Conservation (phyloP, 768 basidiomycete genomes). For the Leccinellum luteum region DNA sequence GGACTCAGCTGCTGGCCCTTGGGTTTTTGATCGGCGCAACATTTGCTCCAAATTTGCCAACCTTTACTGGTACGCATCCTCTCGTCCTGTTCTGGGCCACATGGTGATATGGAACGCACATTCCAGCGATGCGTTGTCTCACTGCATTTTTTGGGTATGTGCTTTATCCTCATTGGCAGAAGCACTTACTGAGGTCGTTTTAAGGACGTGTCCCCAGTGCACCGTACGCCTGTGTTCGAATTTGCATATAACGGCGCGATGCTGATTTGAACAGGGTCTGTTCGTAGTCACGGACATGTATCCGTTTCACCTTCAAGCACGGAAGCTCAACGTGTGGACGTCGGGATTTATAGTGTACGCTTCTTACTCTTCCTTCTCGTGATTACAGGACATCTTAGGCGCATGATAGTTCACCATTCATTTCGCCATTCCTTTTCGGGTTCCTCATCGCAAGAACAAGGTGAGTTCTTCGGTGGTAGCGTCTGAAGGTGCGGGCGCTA, state of each 20-base stretch:
- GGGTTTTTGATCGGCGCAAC: constrained; percentile 51
- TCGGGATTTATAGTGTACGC: constrained; percentile 51
- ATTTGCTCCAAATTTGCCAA: constrained; percentile 45
- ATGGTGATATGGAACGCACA: background rate
- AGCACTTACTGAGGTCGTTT: background rate
- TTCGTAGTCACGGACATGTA: constrained; percentile 49
- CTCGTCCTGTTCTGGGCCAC: background rate
- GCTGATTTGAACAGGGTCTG: constrained; percentile 32
- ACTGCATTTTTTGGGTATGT: constrained; percentile 32
- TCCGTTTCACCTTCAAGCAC: constrained; percentile 53
- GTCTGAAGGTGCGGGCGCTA: background rate
- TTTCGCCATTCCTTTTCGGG: constrained; percentile 32
- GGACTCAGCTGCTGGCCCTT: constrained; percentile 39
- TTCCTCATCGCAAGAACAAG: constrained; percentile 27
- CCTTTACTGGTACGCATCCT: constrained; percentile 40
- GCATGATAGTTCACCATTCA: constrained; percentile 30
- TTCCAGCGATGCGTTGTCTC: constrained; percentile 31
- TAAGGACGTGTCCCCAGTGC: constrained; percentile 50
- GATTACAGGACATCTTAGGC: constrained; percentile 19
- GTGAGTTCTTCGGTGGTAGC: background rate
- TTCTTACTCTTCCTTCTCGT: constrained; percentile 30
- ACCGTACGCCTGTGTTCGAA: constrained; percentile 31
- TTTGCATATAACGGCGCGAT: background rate
- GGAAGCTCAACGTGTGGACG: constrained; percentile 53
- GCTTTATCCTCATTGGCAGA: background rate